These are phyloP conservation scores for Zalerion maritima DNA, from an alignment of 495 filamentous ascomycete species.

Conservation along the genomic window DNA sequence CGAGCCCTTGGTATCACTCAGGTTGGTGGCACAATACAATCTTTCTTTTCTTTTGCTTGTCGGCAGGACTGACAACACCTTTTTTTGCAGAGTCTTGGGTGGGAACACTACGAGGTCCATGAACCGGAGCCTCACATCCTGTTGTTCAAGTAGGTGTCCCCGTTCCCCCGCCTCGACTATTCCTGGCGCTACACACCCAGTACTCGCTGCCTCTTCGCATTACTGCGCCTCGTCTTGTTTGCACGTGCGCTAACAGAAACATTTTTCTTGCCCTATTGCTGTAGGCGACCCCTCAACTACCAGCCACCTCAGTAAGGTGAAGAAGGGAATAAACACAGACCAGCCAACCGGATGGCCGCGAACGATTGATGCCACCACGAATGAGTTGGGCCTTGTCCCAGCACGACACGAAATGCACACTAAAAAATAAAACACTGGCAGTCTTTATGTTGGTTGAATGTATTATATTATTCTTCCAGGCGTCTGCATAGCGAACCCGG, in stretches of 20 bases:
- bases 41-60: not conserved
- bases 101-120: constrained; percentile 98
- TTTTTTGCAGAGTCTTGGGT: constrained; percentile 65
- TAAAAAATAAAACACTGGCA: too few relatives aligned
- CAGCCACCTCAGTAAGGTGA: constrained; percentile 40
- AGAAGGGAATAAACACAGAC: constrained; percentile 4
- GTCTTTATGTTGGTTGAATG: too few relatives aligned
- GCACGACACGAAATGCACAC: too few relatives aligned
- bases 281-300: constrained; percentile 74
- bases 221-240: too few relatives aligned
- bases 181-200: too few relatives aligned
- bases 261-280: not conserved
- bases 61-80: constrained; percentile 10
- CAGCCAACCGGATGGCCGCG: too few relatives aligned
- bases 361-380: too few relatives aligned
- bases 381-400: too few relatives aligned
- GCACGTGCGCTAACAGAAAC: too few relatives aligned
- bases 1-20: constrained; percentile 90
- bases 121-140: constrained; percentile 97
- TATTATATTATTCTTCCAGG: too few relatives aligned
- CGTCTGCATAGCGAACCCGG: too few relatives aligned
- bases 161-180: not conserved
- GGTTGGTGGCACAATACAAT: constrained; percentile 30
- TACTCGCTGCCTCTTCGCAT: too few relatives aligned
- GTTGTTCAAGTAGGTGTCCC: constrained; percentile 74